These are phyloP conservation scores for Nakaseomyces uthaithaninus DNA, from an alignment of 1,139 yeast species.

Conservation along the genomic window DNA sequence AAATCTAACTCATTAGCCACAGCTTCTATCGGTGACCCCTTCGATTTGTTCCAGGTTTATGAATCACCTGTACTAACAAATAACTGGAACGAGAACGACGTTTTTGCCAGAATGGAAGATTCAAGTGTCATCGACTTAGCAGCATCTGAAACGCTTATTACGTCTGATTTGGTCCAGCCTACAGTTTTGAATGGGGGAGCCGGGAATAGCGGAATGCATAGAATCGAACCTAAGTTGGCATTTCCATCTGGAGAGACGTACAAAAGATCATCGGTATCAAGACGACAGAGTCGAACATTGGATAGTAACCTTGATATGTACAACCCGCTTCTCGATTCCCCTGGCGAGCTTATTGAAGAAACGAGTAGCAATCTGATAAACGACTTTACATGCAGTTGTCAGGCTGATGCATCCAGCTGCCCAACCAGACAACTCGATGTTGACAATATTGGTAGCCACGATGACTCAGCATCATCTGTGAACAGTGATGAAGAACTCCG, in stretches of 20 bases:
- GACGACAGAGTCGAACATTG: neutral
- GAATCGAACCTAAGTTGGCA: conserved; percentile 7
- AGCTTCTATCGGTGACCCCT: neutral
- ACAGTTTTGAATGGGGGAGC: conserved; percentile 2
- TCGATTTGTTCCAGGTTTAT: neutral
- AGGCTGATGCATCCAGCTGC: neutral
- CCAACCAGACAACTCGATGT: neutral
- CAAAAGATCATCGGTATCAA: neutral
- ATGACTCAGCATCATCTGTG: conserved; percentile 6
- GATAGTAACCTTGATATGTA: neutral
- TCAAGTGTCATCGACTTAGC: neutral
- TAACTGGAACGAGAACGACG: neutral
- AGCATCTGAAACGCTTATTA: neutral
- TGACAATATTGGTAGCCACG: conserved; percentile 6
- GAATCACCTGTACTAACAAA: conserved; percentile 1
- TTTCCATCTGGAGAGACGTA: conserved; percentile 4
- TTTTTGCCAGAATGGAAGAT: neutral
- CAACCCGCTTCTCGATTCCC: neutral
- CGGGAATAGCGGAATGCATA: conserved; percentile 10
- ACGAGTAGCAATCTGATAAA: neutral
- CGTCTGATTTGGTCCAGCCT: neutral
- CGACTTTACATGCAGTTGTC: conserved; percentile 6
- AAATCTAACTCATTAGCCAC: neutral
- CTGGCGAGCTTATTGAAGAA: neutral
- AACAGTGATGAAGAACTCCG: conserved; percentile 9